A percentile compares a stretch with the other conserved stretches of the same genome.
Conservation (phyloP, 2,329 filamentous ascomycete genomes). For the Phialocephala sp. region DNA sequence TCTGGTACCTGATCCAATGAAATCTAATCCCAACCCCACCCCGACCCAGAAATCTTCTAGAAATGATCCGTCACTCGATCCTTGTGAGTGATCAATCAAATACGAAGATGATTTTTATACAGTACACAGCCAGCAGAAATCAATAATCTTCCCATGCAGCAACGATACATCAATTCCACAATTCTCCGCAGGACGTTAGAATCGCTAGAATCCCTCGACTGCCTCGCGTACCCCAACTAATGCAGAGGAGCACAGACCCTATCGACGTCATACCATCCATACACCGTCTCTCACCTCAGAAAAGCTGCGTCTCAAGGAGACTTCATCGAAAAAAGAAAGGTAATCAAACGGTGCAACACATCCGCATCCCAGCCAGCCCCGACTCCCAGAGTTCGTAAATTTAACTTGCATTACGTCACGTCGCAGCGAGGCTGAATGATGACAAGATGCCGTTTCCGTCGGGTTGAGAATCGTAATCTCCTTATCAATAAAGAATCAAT, state of each 20-base stretch:
- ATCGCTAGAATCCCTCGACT: too few relatives aligned
- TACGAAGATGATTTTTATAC: background rate
- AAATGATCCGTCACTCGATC: background rate
- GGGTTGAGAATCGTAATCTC: too few relatives aligned
- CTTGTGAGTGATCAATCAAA: constrained; percentile 2
- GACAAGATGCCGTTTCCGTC: too few relatives aligned
- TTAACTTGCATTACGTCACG: too few relatives aligned
- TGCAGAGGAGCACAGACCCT: background rate
- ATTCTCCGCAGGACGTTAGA: too few relatives aligned
- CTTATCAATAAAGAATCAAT: too few relatives aligned
- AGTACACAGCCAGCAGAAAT: background rate
- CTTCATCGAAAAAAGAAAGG: too few relatives aligned
- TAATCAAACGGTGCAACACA: background rate
- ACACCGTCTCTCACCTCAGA: too few relatives aligned
- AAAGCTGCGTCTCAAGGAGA: too few relatives aligned
- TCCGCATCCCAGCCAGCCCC: too few relatives aligned
- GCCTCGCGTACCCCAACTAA: background rate
- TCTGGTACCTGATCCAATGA: background rate
- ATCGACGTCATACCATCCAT: background rate
- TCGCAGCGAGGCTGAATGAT: too few relatives aligned
- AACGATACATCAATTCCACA: background rate
- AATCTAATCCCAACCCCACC: background rate
- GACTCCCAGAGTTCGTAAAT: too few relatives aligned
- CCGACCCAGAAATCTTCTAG: background rate
- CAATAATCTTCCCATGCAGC: background rate